phyloP scores from a whole-genome alignment of 495 filamentous ascomycete species.

The Xanthoparmelia taractica region DNA sequence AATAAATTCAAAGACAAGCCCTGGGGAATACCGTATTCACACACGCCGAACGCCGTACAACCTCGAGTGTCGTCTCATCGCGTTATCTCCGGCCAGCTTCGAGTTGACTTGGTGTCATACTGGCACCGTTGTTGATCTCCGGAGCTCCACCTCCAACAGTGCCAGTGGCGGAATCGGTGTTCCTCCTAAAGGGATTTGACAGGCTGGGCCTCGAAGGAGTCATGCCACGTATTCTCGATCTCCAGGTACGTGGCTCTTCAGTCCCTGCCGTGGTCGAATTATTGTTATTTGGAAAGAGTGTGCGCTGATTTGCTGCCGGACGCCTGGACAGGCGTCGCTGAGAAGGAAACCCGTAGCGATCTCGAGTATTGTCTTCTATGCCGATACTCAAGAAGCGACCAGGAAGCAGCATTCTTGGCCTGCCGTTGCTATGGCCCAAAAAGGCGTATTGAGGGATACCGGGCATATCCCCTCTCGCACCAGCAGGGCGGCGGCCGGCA shows the following conservation, averaged over 20 bases:
- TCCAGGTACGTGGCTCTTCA: slow-evolving; percentile 16
- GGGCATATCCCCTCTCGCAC: slow-evolving; percentile 23
- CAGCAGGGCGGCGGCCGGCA: slow-evolving; percentile 27
- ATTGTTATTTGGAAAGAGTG: slow-evolving; percentile 4
- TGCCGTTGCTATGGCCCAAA: slow-evolving; percentile 25
- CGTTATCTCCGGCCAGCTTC: slow-evolving; percentile 23
- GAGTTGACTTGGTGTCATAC: slow-evolving; percentile 21
- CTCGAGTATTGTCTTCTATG: slow-evolving; percentile 16
- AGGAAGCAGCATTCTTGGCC: slow-evolving; percentile 27
- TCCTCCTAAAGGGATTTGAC: slow-evolving; percentile 19
- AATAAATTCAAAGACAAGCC: slow-evolving; percentile 4
- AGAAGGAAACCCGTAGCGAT: slow-evolving; percentile 26
- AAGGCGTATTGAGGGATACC: slow-evolving; percentile 29
- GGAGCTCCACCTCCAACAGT: slow-evolving; percentile 11
- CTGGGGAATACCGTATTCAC: slow-evolving; percentile 4
- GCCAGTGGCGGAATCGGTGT: slow-evolving; percentile 5
- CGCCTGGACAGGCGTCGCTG: slow-evolving; percentile 16
- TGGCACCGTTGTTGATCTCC: slow-evolving; percentile 11
- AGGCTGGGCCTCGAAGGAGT: slow-evolving; percentile 18
- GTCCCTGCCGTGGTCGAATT: slow-evolving; percentile 1
- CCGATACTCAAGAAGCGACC: slow-evolving; percentile 25
- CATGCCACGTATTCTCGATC: slow-evolving; percentile 15
- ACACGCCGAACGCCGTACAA: slow-evolving; percentile 12
- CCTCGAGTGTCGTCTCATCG: not conserved
- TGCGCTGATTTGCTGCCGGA: slow-evolving; percentile 4